Evolutionary conservation across 2,329 filamentous ascomycete species (phyloP), one percentile per base, ranked within the genome.

Genomic region (Tricladium varicosporioides): DNA sequence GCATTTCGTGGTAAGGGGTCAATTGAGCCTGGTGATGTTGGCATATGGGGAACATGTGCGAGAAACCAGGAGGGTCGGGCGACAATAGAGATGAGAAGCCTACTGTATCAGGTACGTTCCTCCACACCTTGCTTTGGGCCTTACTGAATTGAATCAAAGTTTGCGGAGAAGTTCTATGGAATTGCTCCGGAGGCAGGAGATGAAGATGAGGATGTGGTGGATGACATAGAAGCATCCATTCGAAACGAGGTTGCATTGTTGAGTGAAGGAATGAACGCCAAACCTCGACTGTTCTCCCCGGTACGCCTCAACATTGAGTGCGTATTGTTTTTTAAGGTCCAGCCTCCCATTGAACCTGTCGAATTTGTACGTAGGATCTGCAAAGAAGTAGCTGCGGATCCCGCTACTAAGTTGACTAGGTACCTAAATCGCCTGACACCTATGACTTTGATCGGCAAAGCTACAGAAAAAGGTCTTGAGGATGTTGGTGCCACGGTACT

Each of bases 41-140:
- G 89, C 5, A 85, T 93, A 57, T 93, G 88, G 88, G 86, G 87
- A 27, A 92, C 89, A 0, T 92, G 88, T 69, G 84, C 87, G 51
- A 82, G 87, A 68, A 83, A 83, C 62, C 87, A 88, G 75, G 88
- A 90, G 72, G 78, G 77, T 44, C 87, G 85, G 71, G 87, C 88
- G 13, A 80, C 88, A 2, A 76, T 79, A 50, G 89, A 93, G 69
- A 78, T 92, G 60, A 78, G 78, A 56, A 73, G 80, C 57, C 74
- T 92, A 18, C 88, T 91, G 66, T 79, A 86, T 45, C 80, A 88
- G 75, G 86, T 89, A 72, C 59, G 76, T 69, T 13, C 18, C 16
- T 36, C n/a, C 42, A 13, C 18, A 42, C 42, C 19, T 22, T 15
- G 5, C 64, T 63, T 48, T 27, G 22, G 22, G 22, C 22, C 7